Conservation (phyloP, 768 basidiomycete species). For the Lentinula raphanica region DNA sequence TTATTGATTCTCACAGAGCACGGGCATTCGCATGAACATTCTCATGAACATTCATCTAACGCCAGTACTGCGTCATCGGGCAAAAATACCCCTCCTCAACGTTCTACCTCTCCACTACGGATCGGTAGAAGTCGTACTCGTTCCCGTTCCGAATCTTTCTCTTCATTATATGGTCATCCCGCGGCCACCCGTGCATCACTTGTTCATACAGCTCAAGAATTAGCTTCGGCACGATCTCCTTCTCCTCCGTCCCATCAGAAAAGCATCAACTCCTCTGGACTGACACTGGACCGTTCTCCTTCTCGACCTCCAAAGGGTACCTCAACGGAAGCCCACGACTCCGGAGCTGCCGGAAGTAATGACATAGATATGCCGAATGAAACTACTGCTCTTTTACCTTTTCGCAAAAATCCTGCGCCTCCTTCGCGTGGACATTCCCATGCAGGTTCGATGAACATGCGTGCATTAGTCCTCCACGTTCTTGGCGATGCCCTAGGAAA, state of each 20-base stretch:
- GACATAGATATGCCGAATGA: constrained; percentile 24
- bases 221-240: constrained; percentile 53
- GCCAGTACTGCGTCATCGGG: constrained; percentile 14
- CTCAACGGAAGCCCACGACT: background rate
- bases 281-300: constrained; percentile 13
- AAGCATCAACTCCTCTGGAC: constrained; percentile 15
- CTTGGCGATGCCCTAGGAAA: constrained; percentile 97
- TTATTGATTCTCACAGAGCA: constrained; percentile 48
- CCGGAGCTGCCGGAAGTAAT: background rate
- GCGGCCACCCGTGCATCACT: constrained; percentile 67
- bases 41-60: constrained; percentile 28
- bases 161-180: constrained; percentile 70
- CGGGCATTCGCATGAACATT: constrained; percentile 56
- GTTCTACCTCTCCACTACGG: constrained; percentile 12
- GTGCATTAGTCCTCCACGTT: constrained; percentile 90
- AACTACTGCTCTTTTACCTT: constrained; percentile 36
- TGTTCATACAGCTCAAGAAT: constrained; percentile 80
- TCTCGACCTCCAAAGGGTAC: background rate
- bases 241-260: constrained; percentile 24
- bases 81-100: constrained; percentile 27
- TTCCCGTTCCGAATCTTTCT: constrained; percentile 38
- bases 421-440: constrained; percentile 37
- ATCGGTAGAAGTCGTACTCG: constrained; percentile 15
- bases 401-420: constrained; percentile 5
- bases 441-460: constrained; percentile 93